phyloP scores from a whole-genome alignment of 2,329 filamentous ascomycete species.

The Nannizzia gypsea region DNA sequence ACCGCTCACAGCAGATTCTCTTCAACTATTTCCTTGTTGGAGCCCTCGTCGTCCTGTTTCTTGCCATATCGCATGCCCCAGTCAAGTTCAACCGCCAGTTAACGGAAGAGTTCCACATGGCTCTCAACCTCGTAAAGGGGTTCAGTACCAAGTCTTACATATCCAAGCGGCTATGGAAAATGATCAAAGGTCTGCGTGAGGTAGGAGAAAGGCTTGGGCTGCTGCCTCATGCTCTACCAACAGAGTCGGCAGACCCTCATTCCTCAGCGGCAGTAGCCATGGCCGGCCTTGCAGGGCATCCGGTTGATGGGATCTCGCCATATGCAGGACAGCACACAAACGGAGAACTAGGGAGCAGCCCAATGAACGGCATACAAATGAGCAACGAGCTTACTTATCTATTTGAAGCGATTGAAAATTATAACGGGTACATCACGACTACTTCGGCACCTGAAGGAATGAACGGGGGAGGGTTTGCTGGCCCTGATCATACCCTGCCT shows the following conservation, averaged over 20 bases:
- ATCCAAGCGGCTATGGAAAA: conserved; percentile 52
- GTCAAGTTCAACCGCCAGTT: conserved; percentile 48
- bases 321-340: conserved; percentile 17
- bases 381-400: conserved; percentile 49
- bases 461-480: conserved; percentile 30
- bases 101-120: conserved; percentile 57
- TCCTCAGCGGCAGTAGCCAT: conserved; percentile 53
- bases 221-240: conserved; percentile 26
- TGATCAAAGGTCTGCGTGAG: conserved; percentile 51
- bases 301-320: conserved; percentile 45
- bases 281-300: conserved; percentile 53
- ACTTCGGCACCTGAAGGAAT: conserved; percentile 18
- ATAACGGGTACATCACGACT: conserved; percentile 28
- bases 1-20: conserved; percentile 50
- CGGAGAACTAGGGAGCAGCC: conserved; percentile 40
- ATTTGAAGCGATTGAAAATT: conserved; percentile 52
- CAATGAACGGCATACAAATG: conserved; percentile 48
- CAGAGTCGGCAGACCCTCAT: conserved; percentile 43
- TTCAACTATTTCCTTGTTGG: conserved; percentile 58
- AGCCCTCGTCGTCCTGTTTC: conserved; percentile 51
- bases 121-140: conserved; percentile 50
- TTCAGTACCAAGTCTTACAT: conserved; percentile 51
- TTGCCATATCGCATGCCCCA: conserved; percentile 54
- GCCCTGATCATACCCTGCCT: conserved; percentile 27
- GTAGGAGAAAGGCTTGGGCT: conserved; percentile 51